Evolutionary conservation across 768 basidiomycete genomes (phyloP).

Genomic region (Rickenella mellea): DNA sequence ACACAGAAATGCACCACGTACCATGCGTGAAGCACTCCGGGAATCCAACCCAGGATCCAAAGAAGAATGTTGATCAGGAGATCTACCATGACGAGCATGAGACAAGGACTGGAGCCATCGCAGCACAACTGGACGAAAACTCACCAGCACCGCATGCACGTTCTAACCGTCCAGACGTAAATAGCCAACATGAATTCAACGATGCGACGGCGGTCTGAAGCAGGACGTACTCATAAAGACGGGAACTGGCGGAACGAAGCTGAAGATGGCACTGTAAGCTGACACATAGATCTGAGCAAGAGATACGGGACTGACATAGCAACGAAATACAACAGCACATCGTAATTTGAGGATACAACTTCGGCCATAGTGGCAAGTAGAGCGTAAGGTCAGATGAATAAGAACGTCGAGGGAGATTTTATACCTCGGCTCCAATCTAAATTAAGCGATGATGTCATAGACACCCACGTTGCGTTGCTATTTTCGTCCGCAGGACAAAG

Average conservation of each 20-base stretch:
- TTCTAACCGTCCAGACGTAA: conserved; percentile 1
- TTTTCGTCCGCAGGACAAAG: no score
- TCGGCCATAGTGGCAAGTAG: no score
- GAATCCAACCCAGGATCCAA: conserved; percentile 40
- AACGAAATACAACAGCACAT: no score
- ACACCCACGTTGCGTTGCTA: no score
- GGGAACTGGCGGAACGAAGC: conserved; percentile 19
- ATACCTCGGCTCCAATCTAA: no score
- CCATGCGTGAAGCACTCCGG: conserved; percentile 47
- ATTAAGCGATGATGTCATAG: no score
- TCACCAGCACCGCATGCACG: neutral
- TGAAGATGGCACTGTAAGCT: conserved; percentile 2
- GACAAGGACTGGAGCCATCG: neutral
- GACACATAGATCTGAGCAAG: neutral
- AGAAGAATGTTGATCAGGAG: conserved; percentile 30
- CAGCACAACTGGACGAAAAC: neutral
- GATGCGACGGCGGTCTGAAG: no score
- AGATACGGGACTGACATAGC: conserved; percentile 4
- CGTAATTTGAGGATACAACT: no score
- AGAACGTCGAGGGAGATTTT: no score
- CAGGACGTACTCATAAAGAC: conserved; percentile 19
- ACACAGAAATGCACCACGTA: conserved; percentile 10
- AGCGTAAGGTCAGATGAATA: no score
- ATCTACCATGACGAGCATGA: conserved; percentile 16
- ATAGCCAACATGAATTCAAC: neutral